A percentile compares a stretch with the other conserved stretches of the same genome.
These are phyloP conservation scores for Aspergillus novofumigatus DNA, from an alignment of 2,329 filamentous ascomycete genomes.

Conservation along the genomic window DNA sequence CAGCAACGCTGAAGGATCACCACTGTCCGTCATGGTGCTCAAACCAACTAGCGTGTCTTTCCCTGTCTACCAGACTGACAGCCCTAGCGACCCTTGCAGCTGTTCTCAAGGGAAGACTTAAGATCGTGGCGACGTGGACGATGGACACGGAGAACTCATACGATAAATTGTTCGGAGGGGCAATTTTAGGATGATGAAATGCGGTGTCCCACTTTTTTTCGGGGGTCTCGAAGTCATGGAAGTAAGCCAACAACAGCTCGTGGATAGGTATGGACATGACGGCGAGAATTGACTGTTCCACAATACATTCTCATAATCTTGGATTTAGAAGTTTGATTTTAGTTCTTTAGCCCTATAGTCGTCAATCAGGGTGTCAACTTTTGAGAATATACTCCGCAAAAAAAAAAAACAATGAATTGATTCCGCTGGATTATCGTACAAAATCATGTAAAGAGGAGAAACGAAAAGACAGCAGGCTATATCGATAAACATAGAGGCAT, in stretches of 20 bases:
- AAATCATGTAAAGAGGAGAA: neutral
- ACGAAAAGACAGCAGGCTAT: neutral
- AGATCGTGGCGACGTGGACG: neutral
- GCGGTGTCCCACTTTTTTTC: constrained; percentile 11
- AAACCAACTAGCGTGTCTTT: neutral
- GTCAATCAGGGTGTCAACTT: neutral
- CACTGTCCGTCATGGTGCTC: neutral
- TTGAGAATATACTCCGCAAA: neutral
- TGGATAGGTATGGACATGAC: neutral
- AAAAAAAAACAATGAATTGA: neutral
- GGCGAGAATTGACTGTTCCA: neutral
- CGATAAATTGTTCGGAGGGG: neutral
- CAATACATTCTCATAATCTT: neutral
- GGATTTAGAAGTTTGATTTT: neutral
- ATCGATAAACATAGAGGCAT: neutral
- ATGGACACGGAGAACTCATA: neutral
- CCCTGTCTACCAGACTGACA: neutral
- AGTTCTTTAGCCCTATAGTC: neutral
- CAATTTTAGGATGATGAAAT: constrained; percentile 2
- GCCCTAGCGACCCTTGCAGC: neutral
- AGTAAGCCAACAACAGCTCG: neutral
- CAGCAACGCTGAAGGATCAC: neutral
- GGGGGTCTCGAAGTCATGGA: neutral
- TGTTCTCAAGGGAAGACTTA: neutral
- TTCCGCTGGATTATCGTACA: constrained; percentile 5